These are phyloP conservation scores for Elsinoe necatrix DNA, from an alignment of 2,329 filamentous ascomycete species.

Conservation along the genomic window DNA sequence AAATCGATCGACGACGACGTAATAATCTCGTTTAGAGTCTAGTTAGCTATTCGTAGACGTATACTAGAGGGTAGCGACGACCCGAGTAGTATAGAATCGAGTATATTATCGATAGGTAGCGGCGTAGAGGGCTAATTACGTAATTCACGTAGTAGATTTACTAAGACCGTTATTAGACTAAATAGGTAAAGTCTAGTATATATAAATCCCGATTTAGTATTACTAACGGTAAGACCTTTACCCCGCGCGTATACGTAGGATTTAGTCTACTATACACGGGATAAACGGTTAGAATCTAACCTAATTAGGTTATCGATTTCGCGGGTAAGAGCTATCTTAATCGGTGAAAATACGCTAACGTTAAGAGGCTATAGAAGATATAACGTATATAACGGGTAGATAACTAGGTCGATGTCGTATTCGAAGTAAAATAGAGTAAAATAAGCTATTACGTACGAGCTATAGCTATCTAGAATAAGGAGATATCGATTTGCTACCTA, in stretches of 20 bases:
- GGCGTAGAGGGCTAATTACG: neutral
- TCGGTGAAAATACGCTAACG: neutral
- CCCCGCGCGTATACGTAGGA: neutral
- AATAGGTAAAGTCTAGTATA: neutral
- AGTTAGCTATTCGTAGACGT: neutral
- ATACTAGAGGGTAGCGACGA: neutral
- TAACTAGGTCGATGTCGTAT: constrained; percentile 4
- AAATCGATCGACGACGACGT: neutral
- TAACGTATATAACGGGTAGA: neutral
- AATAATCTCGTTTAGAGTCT: neutral
- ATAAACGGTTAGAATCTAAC: neutral
- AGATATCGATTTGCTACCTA: neutral
- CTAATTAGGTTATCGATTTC: neutral
- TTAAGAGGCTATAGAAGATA: constrained; percentile 9
- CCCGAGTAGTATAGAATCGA: neutral
- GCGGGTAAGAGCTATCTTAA: neutral
- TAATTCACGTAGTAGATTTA: neutral
- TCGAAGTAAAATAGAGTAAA: neutral
- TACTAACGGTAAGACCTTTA: neutral
- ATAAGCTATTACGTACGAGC: neutral
- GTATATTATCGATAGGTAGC: neutral
- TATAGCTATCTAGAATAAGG: neutral
- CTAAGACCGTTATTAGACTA: neutral
- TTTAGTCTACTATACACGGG: neutral
- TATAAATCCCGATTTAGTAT: neutral